A percentile compares a stretch with the other conserved stretches of the same genome.
phyloP scores from a whole-genome alignment of 495 filamentous ascomycete species.

The Neurospora cerealis region DNA sequence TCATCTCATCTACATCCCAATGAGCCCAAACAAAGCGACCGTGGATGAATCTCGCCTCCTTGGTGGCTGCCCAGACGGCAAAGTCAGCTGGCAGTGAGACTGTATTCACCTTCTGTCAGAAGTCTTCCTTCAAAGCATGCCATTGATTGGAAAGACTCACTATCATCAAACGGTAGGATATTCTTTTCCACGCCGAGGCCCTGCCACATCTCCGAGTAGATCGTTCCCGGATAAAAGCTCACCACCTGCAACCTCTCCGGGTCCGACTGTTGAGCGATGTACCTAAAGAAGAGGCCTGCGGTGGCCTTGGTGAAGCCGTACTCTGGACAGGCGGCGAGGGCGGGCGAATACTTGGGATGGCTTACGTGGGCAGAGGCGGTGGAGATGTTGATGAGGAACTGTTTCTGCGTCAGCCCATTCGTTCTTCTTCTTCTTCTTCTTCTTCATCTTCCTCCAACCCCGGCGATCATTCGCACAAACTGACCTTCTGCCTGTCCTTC shows the following conservation, averaged over 20 bases:
- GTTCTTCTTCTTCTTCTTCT: neutral
- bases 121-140: neutral
- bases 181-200: conserved; percentile 10
- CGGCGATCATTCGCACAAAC: neutral
- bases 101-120: conserved; percentile 9
- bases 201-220: conserved; percentile 21
- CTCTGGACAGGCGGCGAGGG: neutral
- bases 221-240: conserved; percentile 33
- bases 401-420: neutral
- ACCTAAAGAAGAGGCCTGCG: conserved; percentile 26
- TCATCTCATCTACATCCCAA: conserved; percentile 48
- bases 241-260: conserved; percentile 30
- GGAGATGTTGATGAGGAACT: conserved; percentile 30
- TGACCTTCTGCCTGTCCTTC: neutral
- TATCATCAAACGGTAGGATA: conserved; percentile 23
- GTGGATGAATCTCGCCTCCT: conserved; percentile 42
- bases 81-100: conserved; percentile 36
- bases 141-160: conserved; percentile 13
- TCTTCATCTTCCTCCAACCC: neutral
- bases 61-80: conserved; percentile 38
- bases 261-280: conserved; percentile 21
- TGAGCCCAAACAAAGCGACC: conserved; percentile 38
- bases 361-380: conserved; percentile 18
- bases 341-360: neutral
- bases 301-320: conserved; percentile 33